Base-by-base conservation (phyloP, 352 stramenopile species). In the Peronospora tabacina region DNA sequence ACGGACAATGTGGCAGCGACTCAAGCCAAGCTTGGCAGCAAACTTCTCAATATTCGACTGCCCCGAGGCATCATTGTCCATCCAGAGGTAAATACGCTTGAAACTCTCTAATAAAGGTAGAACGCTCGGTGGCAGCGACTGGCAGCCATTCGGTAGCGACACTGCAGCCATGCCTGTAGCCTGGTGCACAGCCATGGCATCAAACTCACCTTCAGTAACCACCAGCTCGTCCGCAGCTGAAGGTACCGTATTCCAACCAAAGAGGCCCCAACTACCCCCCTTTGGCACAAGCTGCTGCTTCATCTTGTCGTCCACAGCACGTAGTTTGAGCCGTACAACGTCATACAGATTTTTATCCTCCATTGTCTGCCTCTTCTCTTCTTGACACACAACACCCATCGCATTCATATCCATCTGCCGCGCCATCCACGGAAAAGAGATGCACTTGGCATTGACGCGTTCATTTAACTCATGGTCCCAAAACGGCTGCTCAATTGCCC, bases 211-310 rank as follows among this genome's bases (percentile, higher is more conserved):
- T 68, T 99, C 96, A 0, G 96, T 99, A 22, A 99, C 54, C 24
- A 99, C 90, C 28, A 99, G 72, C 61, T 95, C 74, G 2, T 85
- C 83, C 0, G 81, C 83, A 32, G 90, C 55, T 8, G 71, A 53
- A 12, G 88, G 80, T 19, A 99, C 77, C 0, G 94, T 98, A 68
- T 99, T 97, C 85, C 92, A 98, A n/a, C 97, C 97, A 72, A 99
- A 99, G 16, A 99, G 75, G 0, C 97, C 97, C 86, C 94, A 98
- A 47, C 90, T 96, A 24, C 96, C 95, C 19, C 95, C 95, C 11
- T 94, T 85, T 1, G 89, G 89, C 3, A 95, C 73, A 39, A 96
- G 63, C 1, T 85, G 77, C 60, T 94, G 82, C 58, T 94, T 84
- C 11, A 63, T 52, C 55, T 97, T 97, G 58, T 95, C 79, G 13